phyloP scores from a whole-genome alignment of 306 rosid genomes.

The Erythrophleum fordii region DNA sequence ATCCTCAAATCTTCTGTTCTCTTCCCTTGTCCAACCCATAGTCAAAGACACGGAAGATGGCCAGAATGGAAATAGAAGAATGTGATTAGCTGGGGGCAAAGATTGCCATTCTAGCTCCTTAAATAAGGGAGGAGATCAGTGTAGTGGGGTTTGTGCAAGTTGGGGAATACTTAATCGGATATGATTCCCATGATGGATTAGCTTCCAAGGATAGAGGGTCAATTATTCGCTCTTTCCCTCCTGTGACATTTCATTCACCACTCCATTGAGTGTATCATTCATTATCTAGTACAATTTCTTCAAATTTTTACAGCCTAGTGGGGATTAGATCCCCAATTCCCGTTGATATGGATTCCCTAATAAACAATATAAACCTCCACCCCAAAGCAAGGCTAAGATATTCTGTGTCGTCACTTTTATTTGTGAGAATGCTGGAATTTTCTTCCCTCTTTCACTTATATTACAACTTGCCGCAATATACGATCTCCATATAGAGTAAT shows the following conservation, averaged over 20 bases:
- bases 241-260: neutral
- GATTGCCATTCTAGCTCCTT: constrained; percentile 47
- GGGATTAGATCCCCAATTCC: constrained; percentile 75
- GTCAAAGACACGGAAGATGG: neutral
- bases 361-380: constrained; percentile 45
- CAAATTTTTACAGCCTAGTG: constrained; percentile 51
- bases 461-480: constrained; percentile 55
- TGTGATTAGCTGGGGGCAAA: constrained; percentile 11
- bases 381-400: constrained; percentile 43
- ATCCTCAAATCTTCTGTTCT: constrained; percentile 80
- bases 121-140: constrained; percentile 43
- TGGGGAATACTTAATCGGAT: constrained; percentile 47
- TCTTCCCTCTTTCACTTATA: constrained; percentile 36
- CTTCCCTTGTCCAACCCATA: constrained; percentile 79
- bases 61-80: neutral
- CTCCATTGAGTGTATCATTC: neutral
- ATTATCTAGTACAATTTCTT: constrained; percentile 42
- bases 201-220: constrained; percentile 13
- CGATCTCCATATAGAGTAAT: constrained; percentile 22
- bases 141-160: constrained; percentile 52
- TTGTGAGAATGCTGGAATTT: constrained; percentile 31
- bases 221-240: neutral
- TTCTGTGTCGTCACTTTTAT: constrained; percentile 39
- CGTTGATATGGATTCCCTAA: constrained; percentile 48
- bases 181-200: no score